phyloP scores from a whole-genome alignment of 768 basidiomycete genomes.

The Leccinum disarticulatum region DNA sequence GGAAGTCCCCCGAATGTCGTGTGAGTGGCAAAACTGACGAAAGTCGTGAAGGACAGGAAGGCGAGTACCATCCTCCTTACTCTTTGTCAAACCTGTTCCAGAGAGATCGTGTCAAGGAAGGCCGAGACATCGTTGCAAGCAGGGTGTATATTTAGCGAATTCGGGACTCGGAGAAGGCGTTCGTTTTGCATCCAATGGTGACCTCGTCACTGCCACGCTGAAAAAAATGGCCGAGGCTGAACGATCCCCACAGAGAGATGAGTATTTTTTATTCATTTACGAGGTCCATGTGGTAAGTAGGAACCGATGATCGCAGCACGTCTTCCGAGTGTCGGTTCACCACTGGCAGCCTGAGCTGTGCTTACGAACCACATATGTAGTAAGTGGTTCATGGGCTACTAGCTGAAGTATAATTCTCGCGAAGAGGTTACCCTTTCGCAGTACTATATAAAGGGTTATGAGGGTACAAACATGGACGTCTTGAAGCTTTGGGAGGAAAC shows the following conservation, averaged over 20 bases:
- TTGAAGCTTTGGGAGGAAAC: constrained; percentile 86
- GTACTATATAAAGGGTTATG: constrained; percentile 65
- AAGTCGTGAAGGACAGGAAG: constrained; percentile 79
- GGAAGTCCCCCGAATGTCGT: constrained; percentile 92
- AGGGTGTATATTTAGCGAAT: constrained; percentile 77
- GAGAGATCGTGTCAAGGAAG: constrained; percentile 76
- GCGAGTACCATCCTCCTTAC: constrained; percentile 37
- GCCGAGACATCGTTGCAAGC: constrained; percentile 44
- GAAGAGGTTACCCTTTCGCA: constrained; percentile 42
- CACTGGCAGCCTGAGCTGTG: too few relatives aligned
- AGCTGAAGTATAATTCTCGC: too few relatives aligned
- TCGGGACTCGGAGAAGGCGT: constrained; percentile 81
- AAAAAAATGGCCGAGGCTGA: constrained; percentile 50
- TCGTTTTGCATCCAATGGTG: constrained; percentile 73
- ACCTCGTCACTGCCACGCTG: constrained; percentile 70
- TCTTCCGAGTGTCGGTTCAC: too few relatives aligned
- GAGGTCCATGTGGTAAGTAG: too few relatives aligned
- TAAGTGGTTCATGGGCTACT: constrained; percentile 84
- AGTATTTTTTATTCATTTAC: constrained; percentile 15
- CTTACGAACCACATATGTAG: constrained; percentile 38
- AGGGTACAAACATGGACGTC: constrained; percentile 69
- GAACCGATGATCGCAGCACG: too few relatives aligned
- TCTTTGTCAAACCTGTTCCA: background rate
- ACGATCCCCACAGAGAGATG: constrained; percentile 40
- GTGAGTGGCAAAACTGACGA: constrained; percentile 68